phyloP scores from a whole-genome alignment of 2,329 filamentous ascomycete genomes.

The Diaporthe amygdali region DNA sequence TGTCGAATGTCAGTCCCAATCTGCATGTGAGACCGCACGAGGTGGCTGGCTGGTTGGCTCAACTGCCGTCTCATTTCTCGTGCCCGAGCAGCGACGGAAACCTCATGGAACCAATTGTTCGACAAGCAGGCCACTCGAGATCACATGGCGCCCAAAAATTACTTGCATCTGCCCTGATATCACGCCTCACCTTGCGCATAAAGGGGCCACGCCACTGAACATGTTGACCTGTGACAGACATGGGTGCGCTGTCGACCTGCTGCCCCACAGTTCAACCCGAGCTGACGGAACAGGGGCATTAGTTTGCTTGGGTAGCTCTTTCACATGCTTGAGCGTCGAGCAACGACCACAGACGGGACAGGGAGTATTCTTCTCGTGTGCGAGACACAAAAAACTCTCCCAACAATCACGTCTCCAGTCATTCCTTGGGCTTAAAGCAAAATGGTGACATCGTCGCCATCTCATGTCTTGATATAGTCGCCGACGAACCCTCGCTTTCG shows the following conservation, averaged over 20 bases:
- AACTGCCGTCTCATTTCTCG: background rate
- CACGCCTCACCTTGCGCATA: background rate
- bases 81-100: background rate
- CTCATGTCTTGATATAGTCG: background rate
- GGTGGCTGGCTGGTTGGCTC: background rate
- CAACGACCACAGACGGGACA: background rate
- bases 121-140: background rate
- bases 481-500: background rate
- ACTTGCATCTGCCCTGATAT: background rate
- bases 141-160: background rate
- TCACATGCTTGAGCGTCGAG: background rate
- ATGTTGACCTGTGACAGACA: background rate
- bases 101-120: background rate
- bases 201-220: background rate
- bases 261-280: constrained; percentile 12
- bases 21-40: background rate
- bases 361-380: background rate
- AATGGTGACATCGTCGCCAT: constrained; percentile 1
- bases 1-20: background rate
- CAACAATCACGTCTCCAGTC: background rate
- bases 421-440: background rate
- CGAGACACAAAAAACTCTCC: background rate
- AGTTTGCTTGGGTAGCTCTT: background rate
- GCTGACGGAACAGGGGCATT: constrained; percentile 9
- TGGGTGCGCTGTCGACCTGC: background rate